Base-by-base conservation (phyloP, 2,329 filamentous ascomycete genomes). In the Neonectria ditissima region DNA sequence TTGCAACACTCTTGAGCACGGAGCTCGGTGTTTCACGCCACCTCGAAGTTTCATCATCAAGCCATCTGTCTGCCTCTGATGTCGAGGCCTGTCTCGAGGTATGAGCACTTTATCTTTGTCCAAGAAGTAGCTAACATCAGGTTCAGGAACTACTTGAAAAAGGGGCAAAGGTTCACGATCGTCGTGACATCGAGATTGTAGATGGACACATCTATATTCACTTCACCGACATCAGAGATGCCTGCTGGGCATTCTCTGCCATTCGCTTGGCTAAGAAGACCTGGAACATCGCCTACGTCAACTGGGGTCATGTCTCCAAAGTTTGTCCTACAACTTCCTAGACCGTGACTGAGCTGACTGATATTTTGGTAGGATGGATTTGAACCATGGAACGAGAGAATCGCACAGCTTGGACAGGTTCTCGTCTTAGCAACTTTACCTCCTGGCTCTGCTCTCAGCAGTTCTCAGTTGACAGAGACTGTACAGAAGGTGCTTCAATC, bases 221-320 rank as follows among this genome's bases (percentile, higher is more conserved):
- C 5, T 89, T 91, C 69, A 78, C 82, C 7, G 89, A 91, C 69
- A 84, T 90, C 53, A 83, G 86, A 53, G 88, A 91, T 74, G 83
- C 89, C 7, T 84, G 81, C 55, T 80, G 81, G 32, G 81, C 85
- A 8, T 79, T 83, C 59, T 78, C 82, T 13, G 84, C 83, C 54
- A 74, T 86, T 28, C 77, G 80, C 2, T 68, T 82, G 18, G 75
- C 79, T 34, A 78, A 79, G 48, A 76, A 80, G 11, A 78, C 79
- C 34, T 89, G 87, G 86, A 73, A 75, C 50, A 65, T 74, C 1
- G 62, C 65, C 4, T 80, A 76, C 24, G 55, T 71, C 20, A 65
- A 66, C 16, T 55, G 47, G 47, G 47, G 63, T 10, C 43, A 64
- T 4, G 24, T 28, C 5, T 48, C 51, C 2, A 66, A 68, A 32